Evolutionary conservation across 1,284 basidiomycete species (phyloP).

Genomic region (Cutaneotrichosporon sp.): DNA sequence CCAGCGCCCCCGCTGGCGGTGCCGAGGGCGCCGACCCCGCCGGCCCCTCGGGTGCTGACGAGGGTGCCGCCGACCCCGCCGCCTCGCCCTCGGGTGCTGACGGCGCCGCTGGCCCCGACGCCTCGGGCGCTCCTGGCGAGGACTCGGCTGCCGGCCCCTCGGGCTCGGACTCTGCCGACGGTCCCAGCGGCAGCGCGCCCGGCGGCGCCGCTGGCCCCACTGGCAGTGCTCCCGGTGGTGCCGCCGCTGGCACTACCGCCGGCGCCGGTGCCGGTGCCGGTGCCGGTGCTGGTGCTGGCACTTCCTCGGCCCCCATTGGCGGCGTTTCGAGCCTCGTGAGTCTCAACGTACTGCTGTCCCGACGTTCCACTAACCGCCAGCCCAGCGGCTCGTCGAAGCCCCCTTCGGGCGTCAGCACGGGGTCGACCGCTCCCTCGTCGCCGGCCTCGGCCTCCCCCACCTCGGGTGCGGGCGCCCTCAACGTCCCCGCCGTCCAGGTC

Average conservation of each 20-base stretch:
- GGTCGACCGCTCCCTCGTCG: background rate
- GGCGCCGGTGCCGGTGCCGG: too few relatives aligned
- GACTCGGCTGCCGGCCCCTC: background rate
- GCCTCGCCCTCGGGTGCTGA: background rate
- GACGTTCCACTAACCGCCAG: too few relatives aligned
- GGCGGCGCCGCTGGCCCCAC: background rate
- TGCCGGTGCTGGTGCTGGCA: too few relatives aligned
- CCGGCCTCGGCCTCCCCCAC: background rate
- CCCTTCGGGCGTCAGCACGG: too few relatives aligned
- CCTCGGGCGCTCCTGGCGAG: background rate
- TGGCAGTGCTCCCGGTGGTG: background rate
- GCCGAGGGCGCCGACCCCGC: background rate
- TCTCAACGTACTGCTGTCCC: too few relatives aligned
- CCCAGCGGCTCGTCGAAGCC: too few relatives aligned
- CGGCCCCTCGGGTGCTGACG: too few relatives aligned
- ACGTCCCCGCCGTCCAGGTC: constrained; percentile 1
- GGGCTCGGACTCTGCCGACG: too few relatives aligned
- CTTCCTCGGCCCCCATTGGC: too few relatives aligned
- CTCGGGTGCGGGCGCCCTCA: background rate
- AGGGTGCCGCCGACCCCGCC: too few relatives aligned
- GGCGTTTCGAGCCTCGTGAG: too few relatives aligned
- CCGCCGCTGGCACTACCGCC: background rate
- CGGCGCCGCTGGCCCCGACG: background rate
- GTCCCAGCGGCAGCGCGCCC: too few relatives aligned
- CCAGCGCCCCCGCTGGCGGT: background rate